Evolutionary conservation across 441 rosid genomes (phyloP), one percentile per base, ranked within the genome.

Genomic region (Populus tomentosa): DNA sequence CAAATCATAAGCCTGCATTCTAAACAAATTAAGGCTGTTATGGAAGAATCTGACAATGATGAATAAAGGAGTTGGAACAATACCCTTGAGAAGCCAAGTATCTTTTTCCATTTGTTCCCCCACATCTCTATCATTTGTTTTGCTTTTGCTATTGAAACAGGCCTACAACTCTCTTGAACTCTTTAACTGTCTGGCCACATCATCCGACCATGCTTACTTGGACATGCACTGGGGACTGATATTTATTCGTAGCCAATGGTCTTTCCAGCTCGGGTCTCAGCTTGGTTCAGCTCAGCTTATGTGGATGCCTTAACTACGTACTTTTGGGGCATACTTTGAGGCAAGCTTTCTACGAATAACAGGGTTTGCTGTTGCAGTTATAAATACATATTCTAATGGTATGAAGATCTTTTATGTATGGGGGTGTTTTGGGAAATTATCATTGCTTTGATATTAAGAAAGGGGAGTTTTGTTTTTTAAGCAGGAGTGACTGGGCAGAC

Each of bases 361-460:
- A 67, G 32, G 76, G 74, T 64, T 80, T 64, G 69, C 14, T 74
- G 81, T 61, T 71, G 79, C 10, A 7, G n/a, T 9, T 30, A 30
- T 16, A 64, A 13, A 3, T 70, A 20, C 53, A 59, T 35, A 56
- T 36, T 70, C 56, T 69, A 53, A 16, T 66, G 24, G 53, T 28
- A 36, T 46, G 74, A 23, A 78, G 67, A 67, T 50, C 23, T 76
- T 68, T 11, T 66, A 11, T 38, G 70, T 69, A 74, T 3, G 64
- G 72, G 89, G 88, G 84, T 71, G 78, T 78, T 79, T 53, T 70
- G 32, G 86, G 77, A 83, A 88, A 77, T 84, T 75, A 66, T 20
- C 28, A 68, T 90, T 90, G 80, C 98, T 94, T 94, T 88, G 93
- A 69, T 82, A 83, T 82, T 89, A 92, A 90, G 95, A 93, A 91